Base-by-base conservation (phyloP, 2,329 filamentous ascomycete species). In the Knufia fluminis region DNA sequence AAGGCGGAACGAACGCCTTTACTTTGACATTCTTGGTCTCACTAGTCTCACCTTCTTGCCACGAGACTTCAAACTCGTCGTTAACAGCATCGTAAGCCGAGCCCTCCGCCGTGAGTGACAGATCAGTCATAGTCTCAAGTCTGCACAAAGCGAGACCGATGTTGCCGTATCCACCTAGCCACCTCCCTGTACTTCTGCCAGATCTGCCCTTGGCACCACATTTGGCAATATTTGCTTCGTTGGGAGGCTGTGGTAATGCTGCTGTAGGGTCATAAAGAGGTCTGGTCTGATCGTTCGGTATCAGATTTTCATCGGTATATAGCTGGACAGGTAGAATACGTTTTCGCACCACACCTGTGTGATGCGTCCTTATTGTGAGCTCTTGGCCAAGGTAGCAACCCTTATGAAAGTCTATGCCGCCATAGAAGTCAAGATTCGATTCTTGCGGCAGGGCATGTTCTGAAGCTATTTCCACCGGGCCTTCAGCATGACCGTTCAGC, bases 351-450 rank as follows among this genome's bases (percentile, higher is more conserved):
- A 98, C 87, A 19, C 92, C 92, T 10, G 85, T 90, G 68, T 98
- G 92, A 64, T 90, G 85, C 1, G 92, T 98, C 36, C 92, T 83
- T 57, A 97, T 95, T 1, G 92, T 97, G 55, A 98, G 76, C 67
- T 98, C 92, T 68, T 98, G 92, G 0, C 92, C 92, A 6, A 97
- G 80, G 66, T 98, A 98, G 69, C 92, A 98, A 6, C 92, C 92
- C 71, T 98, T 98, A 62, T 81, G 81, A 71, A 92, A 98, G 68
- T 96, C 87, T 57, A 98, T 83, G 22, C 81, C 92, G 42, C 79
- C 77, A 76, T 86, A 86, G 52, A 86, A 70, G 67, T 98, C 92
- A 64, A 97, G 77, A 65, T 96, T 96, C 62, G 77, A 83, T 68
- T 97, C 91, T 66, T 90, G 83, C 1, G 92, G 91, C 48, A 98